Evolutionary conservation across 768 basidiomycete species (phyloP).

Genomic region (Russula virescens): DNA sequence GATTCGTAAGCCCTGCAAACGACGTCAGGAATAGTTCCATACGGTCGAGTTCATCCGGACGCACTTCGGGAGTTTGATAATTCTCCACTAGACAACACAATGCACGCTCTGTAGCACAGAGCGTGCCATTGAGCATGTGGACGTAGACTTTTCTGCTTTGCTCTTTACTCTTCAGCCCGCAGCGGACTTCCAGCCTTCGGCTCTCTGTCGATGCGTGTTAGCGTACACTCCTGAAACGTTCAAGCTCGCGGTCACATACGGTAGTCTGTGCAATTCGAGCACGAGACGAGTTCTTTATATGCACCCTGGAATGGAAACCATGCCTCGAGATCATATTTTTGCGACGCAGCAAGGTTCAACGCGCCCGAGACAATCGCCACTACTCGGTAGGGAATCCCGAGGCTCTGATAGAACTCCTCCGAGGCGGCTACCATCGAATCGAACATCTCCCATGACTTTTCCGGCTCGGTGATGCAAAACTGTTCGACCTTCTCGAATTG

Average conservation of each 20-base stretch:
- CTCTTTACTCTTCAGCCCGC: slow-evolving; percentile 86
- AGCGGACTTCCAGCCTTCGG: slow-evolving; percentile 86
- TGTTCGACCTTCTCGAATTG: slow-evolving; percentile 99
- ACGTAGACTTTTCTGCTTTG: slow-evolving; percentile 91
- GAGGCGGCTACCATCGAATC: slow-evolving; percentile 85
- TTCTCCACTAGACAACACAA: slow-evolving; percentile 98
- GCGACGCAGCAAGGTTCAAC: slow-evolving; percentile 91
- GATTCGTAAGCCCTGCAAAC: slow-evolving; percentile 72
- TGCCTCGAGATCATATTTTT: slow-evolving; percentile 97
- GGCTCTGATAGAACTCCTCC: slow-evolving; percentile 94
- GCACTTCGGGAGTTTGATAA: slow-evolving; percentile 90
- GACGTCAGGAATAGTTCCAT: neutral
- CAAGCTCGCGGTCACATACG: slow-evolving; percentile 50
- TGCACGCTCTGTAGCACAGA: slow-evolving; percentile 95
- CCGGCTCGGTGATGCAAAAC: slow-evolving; percentile 92
- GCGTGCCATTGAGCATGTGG: slow-evolving; percentile 98
- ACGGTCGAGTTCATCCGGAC: slow-evolving; percentile 28
- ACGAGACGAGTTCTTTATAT: slow-evolving; percentile 97
- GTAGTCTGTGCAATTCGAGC: slow-evolving; percentile 98
- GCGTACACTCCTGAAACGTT: neutral
- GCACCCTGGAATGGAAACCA: slow-evolving; percentile 98
- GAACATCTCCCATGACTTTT: slow-evolving; percentile 92
- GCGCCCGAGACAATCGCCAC: slow-evolving; percentile 96
- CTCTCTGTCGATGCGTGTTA: slow-evolving; percentile 54
- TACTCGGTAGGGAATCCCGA: slow-evolving; percentile 86